Evolutionary conservation across 225 moss, liverwort and hornwort genomes (phyloP).

Genomic region (Polytrichum commune): DNA sequence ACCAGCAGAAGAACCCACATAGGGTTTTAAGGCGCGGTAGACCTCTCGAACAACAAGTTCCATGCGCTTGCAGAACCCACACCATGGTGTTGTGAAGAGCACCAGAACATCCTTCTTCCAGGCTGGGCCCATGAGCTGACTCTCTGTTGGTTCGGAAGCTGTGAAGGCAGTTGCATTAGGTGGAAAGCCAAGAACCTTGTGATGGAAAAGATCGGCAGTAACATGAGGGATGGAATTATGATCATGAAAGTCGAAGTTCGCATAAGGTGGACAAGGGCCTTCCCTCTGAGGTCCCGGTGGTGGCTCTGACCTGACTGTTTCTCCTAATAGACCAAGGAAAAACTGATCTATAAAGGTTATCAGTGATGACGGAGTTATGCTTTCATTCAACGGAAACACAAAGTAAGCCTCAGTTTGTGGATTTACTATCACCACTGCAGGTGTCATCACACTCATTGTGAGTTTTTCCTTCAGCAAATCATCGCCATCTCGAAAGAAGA

Average conservation of each 20-base stretch:
- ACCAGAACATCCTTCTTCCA: slow-evolving; percentile 42
- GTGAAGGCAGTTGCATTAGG: slow-evolving; percentile 1
- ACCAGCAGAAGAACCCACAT: slow-evolving; percentile 5
- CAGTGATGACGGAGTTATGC: slow-evolving; percentile 21
- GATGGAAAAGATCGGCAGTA: slow-evolving; percentile 20
- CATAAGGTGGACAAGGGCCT: slow-evolving; percentile 34
- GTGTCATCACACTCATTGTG: slow-evolving; percentile 18
- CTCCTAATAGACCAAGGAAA: slow-evolving; percentile 19
- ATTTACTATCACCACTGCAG: slow-evolving; percentile 32
- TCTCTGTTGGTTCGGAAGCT: slow-evolving; percentile 8
- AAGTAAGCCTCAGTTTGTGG: slow-evolving; percentile 32
- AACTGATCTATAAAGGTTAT: slow-evolving; percentile 26
- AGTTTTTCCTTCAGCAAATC: slow-evolving; percentile 32
- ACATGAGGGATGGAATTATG: slow-evolving; percentile 25
- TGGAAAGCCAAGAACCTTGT: slow-evolving; percentile 18
- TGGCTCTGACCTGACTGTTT: slow-evolving; percentile 25
- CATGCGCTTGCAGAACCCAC: slow-evolving; percentile 52
- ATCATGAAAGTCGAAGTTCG: slow-evolving; percentile 42
- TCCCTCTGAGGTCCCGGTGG: slow-evolving; percentile 12
- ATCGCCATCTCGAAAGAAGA: slow-evolving; percentile 39
- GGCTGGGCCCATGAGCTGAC: slow-evolving; percentile 13
- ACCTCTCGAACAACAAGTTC: slow-evolving; percentile 39
- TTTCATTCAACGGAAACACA: slow-evolving; percentile 20
- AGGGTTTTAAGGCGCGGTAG: slow-evolving; percentile 17
- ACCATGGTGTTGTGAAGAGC: slow-evolving; percentile 42